These are phyloP conservation scores for Paecilomyces formosus DNA, from an alignment of 2,329 filamentous ascomycete species.

Conservation along the genomic window DNA sequence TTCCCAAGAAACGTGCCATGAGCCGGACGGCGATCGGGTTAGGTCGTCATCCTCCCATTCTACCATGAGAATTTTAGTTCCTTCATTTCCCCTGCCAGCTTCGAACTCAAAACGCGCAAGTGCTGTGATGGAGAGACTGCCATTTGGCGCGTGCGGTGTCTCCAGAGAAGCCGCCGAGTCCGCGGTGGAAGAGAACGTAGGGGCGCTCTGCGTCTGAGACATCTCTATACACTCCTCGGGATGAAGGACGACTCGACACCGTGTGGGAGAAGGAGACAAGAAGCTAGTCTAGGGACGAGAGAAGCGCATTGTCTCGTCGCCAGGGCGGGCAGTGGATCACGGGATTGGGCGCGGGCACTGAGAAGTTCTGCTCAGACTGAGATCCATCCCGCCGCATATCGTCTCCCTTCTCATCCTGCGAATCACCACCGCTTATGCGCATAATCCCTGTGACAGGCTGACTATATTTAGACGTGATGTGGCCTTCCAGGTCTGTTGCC, in stretches of 20 bases:
- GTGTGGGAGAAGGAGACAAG: not conserved
- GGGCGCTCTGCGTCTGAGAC: not conserved
- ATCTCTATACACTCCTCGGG: not conserved
- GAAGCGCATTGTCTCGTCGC: not conserved
- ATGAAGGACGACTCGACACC: not conserved
- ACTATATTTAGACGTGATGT: not conserved
- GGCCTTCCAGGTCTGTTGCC: not conserved
- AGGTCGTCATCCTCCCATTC: slow-evolving; percentile 68
- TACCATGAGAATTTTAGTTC: slow-evolving; percentile 88
- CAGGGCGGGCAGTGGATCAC: not conserved
- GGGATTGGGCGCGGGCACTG: not conserved
- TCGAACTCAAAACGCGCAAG: slow-evolving; percentile 84
- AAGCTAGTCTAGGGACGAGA: not conserved
- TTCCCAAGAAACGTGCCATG: slow-evolving; percentile 78
- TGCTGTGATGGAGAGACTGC: slow-evolving; percentile 45
- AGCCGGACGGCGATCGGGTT: slow-evolving; percentile 40
- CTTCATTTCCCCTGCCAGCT: slow-evolving; percentile 65
- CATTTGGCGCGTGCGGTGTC: slow-evolving; percentile 18
- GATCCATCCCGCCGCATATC: not conserved
- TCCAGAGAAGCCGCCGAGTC: slow-evolving; percentile 24
- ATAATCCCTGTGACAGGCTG: not conserved
- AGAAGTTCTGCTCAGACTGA: not conserved
- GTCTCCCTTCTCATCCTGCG: not conserved
- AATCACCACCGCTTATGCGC: not conserved
- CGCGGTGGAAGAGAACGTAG: slow-evolving; percentile 20